Evolutionary conservation across 805 yeast genomes (phyloP), one percentile per base, ranked within the genome.

Genomic region (Nakazawaea siamensis): DNA sequence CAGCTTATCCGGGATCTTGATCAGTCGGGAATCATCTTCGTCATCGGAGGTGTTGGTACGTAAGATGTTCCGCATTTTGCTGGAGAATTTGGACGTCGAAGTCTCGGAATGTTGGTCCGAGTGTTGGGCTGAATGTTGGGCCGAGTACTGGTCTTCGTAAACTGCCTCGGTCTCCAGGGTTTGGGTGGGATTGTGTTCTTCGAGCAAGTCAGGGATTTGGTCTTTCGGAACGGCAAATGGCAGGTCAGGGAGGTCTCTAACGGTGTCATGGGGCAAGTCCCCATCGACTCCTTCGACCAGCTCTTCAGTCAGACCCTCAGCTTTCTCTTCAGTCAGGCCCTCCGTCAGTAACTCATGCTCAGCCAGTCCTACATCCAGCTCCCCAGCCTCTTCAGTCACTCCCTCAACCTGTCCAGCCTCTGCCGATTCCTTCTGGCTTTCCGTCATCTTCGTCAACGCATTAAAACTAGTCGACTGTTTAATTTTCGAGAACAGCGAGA

Each of bases 41-140:
- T 52, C 10, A 49, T 47, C 8, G 48, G 52, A 18, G 43, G 40
- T 18, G 54, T 50, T 41, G 42, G 38, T 18, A 41, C 33, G 36
- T 54, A 54, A 11, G 51, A 42, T 21, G 40, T 39, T n/a, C 43
- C 16, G 23, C 41, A 32, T 40, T 56, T 34, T 26, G 43, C 24
- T 33, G 43, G 36, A 33, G 42, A 24, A 31, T 43, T 45, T 42
- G 8, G 32, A 23, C 19, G 51, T 30, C 4, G 43, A 42, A 35
- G 15, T 13, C 27, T 35, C 8, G 19, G 21, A 8, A 29, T 21
- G 1, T 43, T 35, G 4, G 35, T 13, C 18, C 11, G 9, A 7
- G 12, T 21, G 26, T 5, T 27, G 27, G 16, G 7, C 14, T 11
- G 24, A 12, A 3, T 31, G 13, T 9, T 21, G 12, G 18, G 30